Base-by-base conservation (phyloP, 306 rosid species). In the Lathyrus tuberosus region DNA sequence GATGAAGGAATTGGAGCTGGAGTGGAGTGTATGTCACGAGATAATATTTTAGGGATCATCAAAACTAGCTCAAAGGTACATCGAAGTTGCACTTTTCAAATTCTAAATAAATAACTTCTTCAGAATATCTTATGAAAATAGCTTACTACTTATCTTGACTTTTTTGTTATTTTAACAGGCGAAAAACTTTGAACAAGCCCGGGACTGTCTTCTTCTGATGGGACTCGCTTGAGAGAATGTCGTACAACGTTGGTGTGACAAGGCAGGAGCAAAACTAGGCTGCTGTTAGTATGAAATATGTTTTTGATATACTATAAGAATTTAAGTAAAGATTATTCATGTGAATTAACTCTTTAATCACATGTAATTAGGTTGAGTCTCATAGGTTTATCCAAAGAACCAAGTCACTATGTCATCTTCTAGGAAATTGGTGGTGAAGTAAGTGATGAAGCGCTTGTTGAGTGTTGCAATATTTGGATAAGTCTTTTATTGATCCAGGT, bases 181-280 rank as follows among this genome's bases (percentile, higher is more conserved):
- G 7, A 84, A 85, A 3, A 26, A 40, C 70, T 84, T 91, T 84
- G 67, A 60, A 72, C 86, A 90, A 87, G 97, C 96, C 61, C 77
- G 85, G 4, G 97, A 90, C 71, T 94, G 97, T 62, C 90, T 87
- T 81, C 96, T 90, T 80, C 95, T 96, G 5, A 88, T 94, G 95
- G 98, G 97, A 40, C 53, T 87, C 17, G 90, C 98, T 74, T 94
- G 95, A 47, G 98, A 94, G 80, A 94, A 94, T 80, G 95, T 94
- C 33, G 97, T 97, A 6, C 71, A 79, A 33, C 84, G 84, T 22
- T 91, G 96, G 97, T 20, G 90, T 94, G 49, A 90, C 95, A 7
- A 84, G 95, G 80, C 76, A 78, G 73, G 96, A 94, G 84, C 98
- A 94, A 78, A 97, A 94, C 73, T 87, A 67, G 35, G 96, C 97